Base-by-base conservation (phyloP, 805 yeast species). In the Teunomyces funiuensis region DNA sequence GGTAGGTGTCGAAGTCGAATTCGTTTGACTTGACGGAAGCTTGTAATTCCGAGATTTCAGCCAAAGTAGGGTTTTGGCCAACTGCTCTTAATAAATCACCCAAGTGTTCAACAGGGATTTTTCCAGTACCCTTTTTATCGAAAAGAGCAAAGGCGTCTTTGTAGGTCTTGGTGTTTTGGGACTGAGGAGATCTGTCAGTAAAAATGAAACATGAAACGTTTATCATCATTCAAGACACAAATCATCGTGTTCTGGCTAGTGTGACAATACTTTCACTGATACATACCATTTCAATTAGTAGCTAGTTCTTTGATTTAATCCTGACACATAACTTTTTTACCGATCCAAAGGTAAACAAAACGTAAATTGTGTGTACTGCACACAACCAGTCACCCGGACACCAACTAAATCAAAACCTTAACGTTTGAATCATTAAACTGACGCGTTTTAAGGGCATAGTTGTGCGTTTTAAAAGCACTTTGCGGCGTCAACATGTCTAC, bases 21-120 rank as follows among this genome's bases (percentile, higher is more conserved):
- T 76, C 83, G 41, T 57, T 58, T 44, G 69, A 50, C 20, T 78
- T 69, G 43, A 71, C 60, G 2, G 66, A 55, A 37, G 55, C 52
- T 54, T 71, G 74, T 47, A 71, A 68, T 43, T 69, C 74, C n/a
- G 70, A 50, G 48, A 89, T 85, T 67, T 89, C 96, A 16, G 90
- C 85, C 56, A 88, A 77, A 3, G 99, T 90, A 49, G 99, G 99
- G 72, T 93, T 93, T 73, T 91, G 98, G 28, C 99, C 99, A 46
- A 93, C 90, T 2, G 99, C 97, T 62, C 99, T 80, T 46, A 93
- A 77, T 53, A 93, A 77, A 60, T 93, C 99, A 26, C 98, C 99
- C 38, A 93, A 76, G 46, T 86, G 82, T 48, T 84, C 86, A 46
- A 78, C 74, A 11, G 97, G 81, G 42, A 93, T 93, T 63, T 82